These are phyloP conservation scores for Hemisphaericaspora lyxosophila DNA, from an alignment of 1,139 yeast species.

Conservation along the genomic window DNA sequence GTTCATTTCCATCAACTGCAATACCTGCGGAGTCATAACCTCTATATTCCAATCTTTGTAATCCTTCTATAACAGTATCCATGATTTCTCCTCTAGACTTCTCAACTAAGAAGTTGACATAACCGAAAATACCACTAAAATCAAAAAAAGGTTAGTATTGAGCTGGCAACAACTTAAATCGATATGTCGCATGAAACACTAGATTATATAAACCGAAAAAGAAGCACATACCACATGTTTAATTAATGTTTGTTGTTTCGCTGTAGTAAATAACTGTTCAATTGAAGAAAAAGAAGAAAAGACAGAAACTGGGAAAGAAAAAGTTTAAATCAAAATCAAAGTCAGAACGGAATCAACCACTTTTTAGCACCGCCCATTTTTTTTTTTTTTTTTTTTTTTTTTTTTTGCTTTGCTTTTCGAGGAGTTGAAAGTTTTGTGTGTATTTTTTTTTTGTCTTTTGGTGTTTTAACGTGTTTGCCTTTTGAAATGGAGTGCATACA, in stretches of 20 bases:
- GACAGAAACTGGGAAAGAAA: too few relatives aligned
- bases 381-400: too few relatives aligned
- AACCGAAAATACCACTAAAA: conserved; percentile 96
- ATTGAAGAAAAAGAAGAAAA: too few relatives aligned
- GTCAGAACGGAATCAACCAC: too few relatives aligned
- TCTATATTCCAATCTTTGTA: conserved; percentile 91
- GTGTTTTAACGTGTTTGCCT: too few relatives aligned
- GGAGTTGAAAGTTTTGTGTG: neutral
- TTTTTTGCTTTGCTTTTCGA: neutral
- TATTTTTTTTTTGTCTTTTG: too few relatives aligned
- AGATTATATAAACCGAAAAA: neutral
- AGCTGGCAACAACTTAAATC: neutral
- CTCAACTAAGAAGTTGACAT: conserved; percentile 92
- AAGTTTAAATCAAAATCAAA: too few relatives aligned
- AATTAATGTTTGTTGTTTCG: neutral
- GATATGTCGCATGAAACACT: neutral
- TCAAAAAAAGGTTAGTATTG: too few relatives aligned
- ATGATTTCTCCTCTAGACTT: conserved; percentile 90
- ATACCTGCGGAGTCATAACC: conserved; percentile 98
- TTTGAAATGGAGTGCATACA: too few relatives aligned
- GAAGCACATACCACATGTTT: conserved; percentile 1
- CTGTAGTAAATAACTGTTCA: too few relatives aligned
- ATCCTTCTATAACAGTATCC: conserved; percentile 85
- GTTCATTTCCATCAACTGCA: conserved; percentile 86
- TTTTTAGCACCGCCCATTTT: neutral